A percentile compares a stretch with the other conserved stretches of the same genome.
Evolutionary conservation across 2,329 filamentous ascomycete species (phyloP).

Genomic region (Nannizziopsis barbatae): DNA sequence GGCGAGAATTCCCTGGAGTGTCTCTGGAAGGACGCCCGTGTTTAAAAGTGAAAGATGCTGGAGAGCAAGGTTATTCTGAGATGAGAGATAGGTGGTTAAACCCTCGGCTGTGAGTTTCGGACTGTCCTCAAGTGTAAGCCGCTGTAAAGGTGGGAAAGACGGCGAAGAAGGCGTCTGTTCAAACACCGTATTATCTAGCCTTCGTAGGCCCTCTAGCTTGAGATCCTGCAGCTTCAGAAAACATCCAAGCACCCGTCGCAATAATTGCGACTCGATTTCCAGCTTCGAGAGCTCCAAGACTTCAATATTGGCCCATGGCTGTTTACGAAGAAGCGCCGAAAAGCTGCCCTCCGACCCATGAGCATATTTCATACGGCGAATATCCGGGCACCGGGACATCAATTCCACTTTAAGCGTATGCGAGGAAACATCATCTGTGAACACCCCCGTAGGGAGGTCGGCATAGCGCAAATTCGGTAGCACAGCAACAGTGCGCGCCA

Average conservation of each 20-base stretch:
- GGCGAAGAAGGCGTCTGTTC: constrained; percentile 53
- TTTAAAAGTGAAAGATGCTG: constrained; percentile 58
- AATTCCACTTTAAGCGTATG: constrained; percentile 70
- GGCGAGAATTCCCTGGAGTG: constrained; percentile 34
- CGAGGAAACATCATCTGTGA: constrained; percentile 65
- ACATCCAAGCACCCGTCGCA: constrained; percentile 59
- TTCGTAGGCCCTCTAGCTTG: constrained; percentile 57
- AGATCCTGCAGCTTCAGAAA: constrained; percentile 60
- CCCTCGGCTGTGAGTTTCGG: constrained; percentile 62
- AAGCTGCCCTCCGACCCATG: constrained; percentile 68
- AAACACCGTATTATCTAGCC: constrained; percentile 69
- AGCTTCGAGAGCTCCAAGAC: constrained; percentile 31
- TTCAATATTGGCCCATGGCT: constrained; percentile 34
- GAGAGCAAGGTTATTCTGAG: constrained; percentile 50
- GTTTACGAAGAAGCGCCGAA: constrained; percentile 52
- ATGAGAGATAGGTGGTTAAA: constrained; percentile 55
- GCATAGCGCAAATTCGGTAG: constrained; percentile 78
- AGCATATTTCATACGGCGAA: constrained; percentile 81
- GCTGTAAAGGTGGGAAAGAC: constrained; percentile 61
- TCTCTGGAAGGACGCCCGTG: constrained; percentile 50
- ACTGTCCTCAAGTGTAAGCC: constrained; percentile 60
- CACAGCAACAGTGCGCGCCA: constrained; percentile 75
- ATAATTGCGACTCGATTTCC: constrained; percentile 28
- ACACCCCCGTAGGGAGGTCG: constrained; percentile 82
- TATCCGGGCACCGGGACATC: constrained; percentile 67